phyloP scores from a whole-genome alignment of 441 rosid genomes.

The Metrosideros polymorpha region DNA sequence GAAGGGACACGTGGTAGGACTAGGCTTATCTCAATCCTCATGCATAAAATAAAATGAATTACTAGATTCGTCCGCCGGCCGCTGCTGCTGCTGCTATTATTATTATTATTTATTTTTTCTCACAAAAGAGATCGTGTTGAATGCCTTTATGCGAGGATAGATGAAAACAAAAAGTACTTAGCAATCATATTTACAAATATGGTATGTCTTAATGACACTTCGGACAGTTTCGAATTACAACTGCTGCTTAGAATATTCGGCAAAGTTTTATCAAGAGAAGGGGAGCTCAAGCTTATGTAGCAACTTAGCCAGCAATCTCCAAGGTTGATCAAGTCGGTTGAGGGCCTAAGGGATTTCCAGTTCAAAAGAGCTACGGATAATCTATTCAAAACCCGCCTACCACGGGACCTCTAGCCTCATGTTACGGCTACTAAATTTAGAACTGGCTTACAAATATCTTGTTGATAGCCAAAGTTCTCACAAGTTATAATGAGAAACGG shows the following conservation, averaged over 20 bases:
- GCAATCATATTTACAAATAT: neutral
- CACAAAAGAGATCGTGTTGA: neutral
- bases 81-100: too few relatives aligned
- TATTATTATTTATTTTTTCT: neutral
- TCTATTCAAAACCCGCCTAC: neutral
- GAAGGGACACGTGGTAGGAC: neutral
- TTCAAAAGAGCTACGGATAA: neutral
- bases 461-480: neutral
- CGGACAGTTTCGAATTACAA: neutral
- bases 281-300: neutral
- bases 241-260: neutral
- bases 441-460: neutral
- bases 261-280: neutral
- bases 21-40: neutral
- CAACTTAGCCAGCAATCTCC: neutral
- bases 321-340: neutral
- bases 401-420: accelerated
- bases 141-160: neutral
- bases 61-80: neutral
- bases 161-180: neutral
- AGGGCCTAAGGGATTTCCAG: neutral
- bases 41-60: neutral
- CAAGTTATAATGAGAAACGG: neutral
- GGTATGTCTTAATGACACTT: neutral
- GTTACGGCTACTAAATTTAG: neutral